These are phyloP conservation scores for Cryphonectria radicalis DNA, from an alignment of 2,329 filamentous ascomycete genomes.

Conservation along the genomic window DNA sequence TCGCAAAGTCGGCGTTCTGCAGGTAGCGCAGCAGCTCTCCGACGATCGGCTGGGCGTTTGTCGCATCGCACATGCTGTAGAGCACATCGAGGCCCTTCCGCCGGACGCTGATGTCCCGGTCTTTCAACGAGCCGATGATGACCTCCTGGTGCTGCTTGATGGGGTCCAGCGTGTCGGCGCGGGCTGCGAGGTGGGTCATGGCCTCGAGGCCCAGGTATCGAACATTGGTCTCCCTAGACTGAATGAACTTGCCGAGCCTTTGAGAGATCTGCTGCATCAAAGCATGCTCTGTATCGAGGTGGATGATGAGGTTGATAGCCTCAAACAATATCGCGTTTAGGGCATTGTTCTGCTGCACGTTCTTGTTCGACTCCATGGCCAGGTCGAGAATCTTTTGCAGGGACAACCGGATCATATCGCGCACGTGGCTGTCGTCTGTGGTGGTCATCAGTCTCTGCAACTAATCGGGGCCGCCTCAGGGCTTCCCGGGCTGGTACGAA, in stretches of 20 bases:
- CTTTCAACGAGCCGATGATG: slow-evolving; percentile 90
- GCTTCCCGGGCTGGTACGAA: slow-evolving; percentile 1
- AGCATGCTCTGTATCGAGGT: slow-evolving; percentile 91
- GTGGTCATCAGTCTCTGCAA: slow-evolving; percentile 33
- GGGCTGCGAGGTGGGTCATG: slow-evolving; percentile 95
- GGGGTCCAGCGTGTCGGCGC: slow-evolving; percentile 90
- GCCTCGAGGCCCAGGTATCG: slow-evolving; percentile 94
- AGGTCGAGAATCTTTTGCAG: slow-evolving; percentile 88
- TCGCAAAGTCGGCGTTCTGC: slow-evolving; percentile 95
- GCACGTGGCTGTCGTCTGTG: slow-evolving; percentile 86
- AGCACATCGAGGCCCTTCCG: slow-evolving; percentile 93
- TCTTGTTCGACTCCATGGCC: slow-evolving; percentile 93
- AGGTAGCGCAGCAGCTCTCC: slow-evolving; percentile 92
- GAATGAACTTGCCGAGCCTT: slow-evolving; percentile 91
- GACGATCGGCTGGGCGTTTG: slow-evolving; percentile 93
- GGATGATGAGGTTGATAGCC: slow-evolving; percentile 97
- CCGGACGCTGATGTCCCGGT: slow-evolving; percentile 95
- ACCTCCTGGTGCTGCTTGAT: slow-evolving; percentile 98
- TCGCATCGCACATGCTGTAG: slow-evolving; percentile 98
- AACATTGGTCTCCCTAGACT: slow-evolving; percentile 95
- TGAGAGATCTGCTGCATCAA: slow-evolving; percentile 96
- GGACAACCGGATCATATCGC: slow-evolving; percentile 89
- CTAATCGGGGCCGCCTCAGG: neutral
- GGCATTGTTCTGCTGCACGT: slow-evolving; percentile 98
- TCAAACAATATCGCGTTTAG: slow-evolving; percentile 98